These are phyloP conservation scores for Diaporthe amygdali DNA, from an alignment of 2,329 filamentous ascomycete genomes.

Conservation along the genomic window DNA sequence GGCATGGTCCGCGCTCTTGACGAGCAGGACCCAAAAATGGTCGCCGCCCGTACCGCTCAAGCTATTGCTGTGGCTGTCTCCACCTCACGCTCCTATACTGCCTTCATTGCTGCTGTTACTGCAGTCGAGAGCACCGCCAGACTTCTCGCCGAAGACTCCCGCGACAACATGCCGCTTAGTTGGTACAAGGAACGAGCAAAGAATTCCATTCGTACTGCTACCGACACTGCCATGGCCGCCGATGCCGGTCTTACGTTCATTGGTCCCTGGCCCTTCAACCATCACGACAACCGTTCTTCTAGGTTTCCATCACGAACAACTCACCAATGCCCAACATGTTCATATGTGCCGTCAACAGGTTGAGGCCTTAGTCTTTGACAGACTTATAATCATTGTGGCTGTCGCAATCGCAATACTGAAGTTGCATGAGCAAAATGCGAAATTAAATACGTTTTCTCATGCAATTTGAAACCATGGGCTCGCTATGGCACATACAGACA, in stretches of 20 bases:
- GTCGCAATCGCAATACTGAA: no score
- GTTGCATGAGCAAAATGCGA: no score
- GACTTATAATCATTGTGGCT: no score
- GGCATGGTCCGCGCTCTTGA: neutral
- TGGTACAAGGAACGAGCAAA: accelerated
- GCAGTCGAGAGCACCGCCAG: neutral
- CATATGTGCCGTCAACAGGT: no score
- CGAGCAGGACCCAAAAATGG: neutral
- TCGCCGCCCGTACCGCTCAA: neutral
- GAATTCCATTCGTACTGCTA: neutral
- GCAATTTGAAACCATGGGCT: no score
- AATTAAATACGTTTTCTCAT: no score
- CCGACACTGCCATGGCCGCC: neutral
- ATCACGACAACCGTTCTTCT: neutral
- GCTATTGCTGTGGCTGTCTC: neutral
- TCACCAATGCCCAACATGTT: no score
- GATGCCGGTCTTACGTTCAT: neutral
- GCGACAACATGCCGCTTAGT: accelerated
- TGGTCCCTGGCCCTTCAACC: neutral
- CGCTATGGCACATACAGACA: no score
- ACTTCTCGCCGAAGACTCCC: neutral
- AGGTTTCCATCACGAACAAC: no score
- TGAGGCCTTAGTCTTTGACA: no score
- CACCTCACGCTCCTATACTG: neutral
- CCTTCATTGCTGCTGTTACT: neutral